Evolutionary conservation across 768 basidiomycete genomes (phyloP), one percentile per base, ranked within the genome.

Genomic region (Leccinum uliginosum): DNA sequence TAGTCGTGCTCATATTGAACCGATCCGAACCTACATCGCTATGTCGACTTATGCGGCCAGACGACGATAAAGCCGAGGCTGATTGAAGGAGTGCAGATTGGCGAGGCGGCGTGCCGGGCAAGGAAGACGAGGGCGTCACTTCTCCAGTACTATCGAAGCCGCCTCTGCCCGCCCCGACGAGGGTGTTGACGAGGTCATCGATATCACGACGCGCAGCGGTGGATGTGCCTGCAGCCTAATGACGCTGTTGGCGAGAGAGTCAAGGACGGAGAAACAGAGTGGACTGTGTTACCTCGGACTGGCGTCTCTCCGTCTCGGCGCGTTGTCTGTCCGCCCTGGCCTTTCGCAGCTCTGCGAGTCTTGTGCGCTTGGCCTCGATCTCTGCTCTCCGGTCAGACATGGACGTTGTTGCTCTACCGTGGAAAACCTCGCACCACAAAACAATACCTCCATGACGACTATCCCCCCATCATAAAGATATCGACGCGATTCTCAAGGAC

Each of bases 301-400:
- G 67, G 8, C 62, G 67, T 53, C 70, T 62, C 47, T 83, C 78
- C 23, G 72, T 73, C 49, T 83, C 84, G 55, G 74, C 78, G 56
- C 76, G 82, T 65, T 85, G 80, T 64, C 88, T 75, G 60, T 89
- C 84, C 34, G 84, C 85, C 46, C 93, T 81, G 5, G 87, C 88
- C 70, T 87, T 82, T 54, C 90, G 80, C 35, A 97, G 78, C 60
- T 92, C 91, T 50, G 85, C 91, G 32, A 98, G 85, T 72, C 93
- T 94, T 11, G 85, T 83, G 59, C 87, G 78, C 75, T 98, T 98
- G 24, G 87, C 90, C 71, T 93, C 93, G 58, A 98, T 89, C 74
- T 97, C 94, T 66, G 86, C 85, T 67, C 91, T 76, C 50, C 92
- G 80, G 64, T 86, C 83, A 53, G 87, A 85, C 79, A 80, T 83